Evolutionary conservation across 768 basidiomycete genomes (phyloP).

Genomic region (Chalciporus sphaerocephalus): DNA sequence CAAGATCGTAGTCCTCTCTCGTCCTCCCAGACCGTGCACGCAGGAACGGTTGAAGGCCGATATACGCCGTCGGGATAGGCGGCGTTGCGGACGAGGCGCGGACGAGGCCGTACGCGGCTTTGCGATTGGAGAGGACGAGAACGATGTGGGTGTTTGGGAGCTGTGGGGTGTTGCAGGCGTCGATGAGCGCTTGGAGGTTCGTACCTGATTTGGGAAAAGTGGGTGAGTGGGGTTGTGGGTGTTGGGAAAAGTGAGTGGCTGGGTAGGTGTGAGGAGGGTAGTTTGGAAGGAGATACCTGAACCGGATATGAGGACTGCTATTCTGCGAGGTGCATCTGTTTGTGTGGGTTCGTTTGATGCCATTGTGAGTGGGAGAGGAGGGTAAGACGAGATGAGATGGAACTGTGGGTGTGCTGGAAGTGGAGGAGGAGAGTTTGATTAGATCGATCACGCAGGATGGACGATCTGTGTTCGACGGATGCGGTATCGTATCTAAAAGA

Average conservation of each 20-base stretch:
- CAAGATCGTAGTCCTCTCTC: constrained; percentile 79
- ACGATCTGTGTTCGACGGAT: background rate
- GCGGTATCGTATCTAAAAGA: background rate
- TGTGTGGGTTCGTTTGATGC: constrained; percentile 1
- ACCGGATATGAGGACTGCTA: constrained; percentile 63
- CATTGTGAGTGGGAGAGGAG: background rate
- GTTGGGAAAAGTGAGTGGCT: background rate
- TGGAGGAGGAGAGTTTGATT: background rate
- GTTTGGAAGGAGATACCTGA: constrained; percentile 40
- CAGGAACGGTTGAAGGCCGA: constrained; percentile 81
- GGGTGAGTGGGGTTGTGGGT: background rate
- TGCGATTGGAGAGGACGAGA: constrained; percentile 88
- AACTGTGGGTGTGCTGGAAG: background rate
- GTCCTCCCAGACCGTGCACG: constrained; percentile 69
- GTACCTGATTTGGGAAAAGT: constrained; percentile 52
- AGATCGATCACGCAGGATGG: background rate
- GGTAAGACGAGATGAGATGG: background rate
- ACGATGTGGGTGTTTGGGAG: constrained; percentile 66
- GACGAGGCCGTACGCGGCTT: constrained; percentile 82
- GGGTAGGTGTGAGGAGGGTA: background rate
- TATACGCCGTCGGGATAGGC: constrained; percentile 76
- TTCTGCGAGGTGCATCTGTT: constrained; percentile 24
- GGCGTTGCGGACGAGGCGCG: constrained; percentile 71
- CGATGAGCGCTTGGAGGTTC: constrained; percentile 94
- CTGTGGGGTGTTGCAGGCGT: constrained; percentile 74